These are phyloP conservation scores for Arthrobotrys sphaeroides DNA, from an alignment of 2,329 filamentous ascomycete species.

Conservation along the genomic window DNA sequence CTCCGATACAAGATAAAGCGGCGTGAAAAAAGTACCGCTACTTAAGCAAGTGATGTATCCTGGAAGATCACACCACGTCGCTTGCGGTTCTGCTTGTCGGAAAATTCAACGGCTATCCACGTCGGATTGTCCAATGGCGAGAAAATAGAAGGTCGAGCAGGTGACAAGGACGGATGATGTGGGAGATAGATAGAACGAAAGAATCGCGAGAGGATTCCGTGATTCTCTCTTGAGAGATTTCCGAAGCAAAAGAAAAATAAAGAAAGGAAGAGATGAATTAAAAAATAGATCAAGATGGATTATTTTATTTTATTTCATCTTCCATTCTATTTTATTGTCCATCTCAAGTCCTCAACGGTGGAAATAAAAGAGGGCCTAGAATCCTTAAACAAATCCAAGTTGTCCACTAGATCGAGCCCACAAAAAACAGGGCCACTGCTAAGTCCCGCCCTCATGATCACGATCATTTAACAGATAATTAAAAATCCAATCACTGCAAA, in stretches of 20 bases:
- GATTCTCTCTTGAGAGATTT: conserved; percentile 24
- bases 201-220: conserved; percentile 33
- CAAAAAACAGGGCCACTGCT: no score
- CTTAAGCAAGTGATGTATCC: conserved; percentile 2
- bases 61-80: conserved; percentile 53
- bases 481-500: neutral
- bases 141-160: conserved; percentile 48
- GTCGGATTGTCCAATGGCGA: conserved; percentile 32
- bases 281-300: conserved; percentile 28
- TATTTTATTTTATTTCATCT: neutral
- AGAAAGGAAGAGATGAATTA: neutral
- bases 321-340: no score
- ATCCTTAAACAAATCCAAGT: neutral
- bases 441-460: neutral
- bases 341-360: no score
- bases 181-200: conserved; percentile 6
- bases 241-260: neutral
- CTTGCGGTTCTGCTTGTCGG: conserved; percentile 51
- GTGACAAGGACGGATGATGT: conserved; percentile 12
- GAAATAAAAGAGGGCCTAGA: conserved; percentile 27
- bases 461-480: neutral
- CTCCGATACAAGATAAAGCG: conserved; percentile 10
- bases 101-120: conserved; percentile 50
- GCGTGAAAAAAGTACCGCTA: neutral
- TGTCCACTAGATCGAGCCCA: neutral